Evolutionary conservation across 805 yeast species (phyloP), one percentile per base, ranked within the genome.

Genomic region (Yamadazyma akitaensis): DNA sequence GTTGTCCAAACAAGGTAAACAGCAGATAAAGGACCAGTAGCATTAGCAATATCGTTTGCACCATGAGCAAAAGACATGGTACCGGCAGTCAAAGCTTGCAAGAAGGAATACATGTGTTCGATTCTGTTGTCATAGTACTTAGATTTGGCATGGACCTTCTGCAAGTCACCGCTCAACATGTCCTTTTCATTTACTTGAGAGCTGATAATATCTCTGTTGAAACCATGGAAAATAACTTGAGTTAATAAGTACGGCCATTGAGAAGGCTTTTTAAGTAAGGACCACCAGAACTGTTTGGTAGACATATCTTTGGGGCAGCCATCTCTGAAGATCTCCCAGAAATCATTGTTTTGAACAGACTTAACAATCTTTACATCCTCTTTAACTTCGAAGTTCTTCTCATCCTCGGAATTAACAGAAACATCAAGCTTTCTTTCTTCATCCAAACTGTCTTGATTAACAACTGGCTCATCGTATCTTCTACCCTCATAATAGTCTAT

Each of bases 31-130:
- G 92, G 91, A 53, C 89, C 91, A 28, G 86, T 77, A 33, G 92
- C 90, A 56, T 85, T 85, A 41, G 89, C 76, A 51, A 85, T 83
- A 66, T 85, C 92, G 59, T 85, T 85, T 34, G 92, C 83, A 47
- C 92, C 92, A 59, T 85, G 92, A 6, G 91, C 88, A 63, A 85
- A 84, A 1, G 91, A 84, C 84, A 84, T 84, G 42, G 89, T 84
- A 54, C 82, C 77, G 13, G 92, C 91, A 36, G 91, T 84, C 51
- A 84, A 64, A 43, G 81, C 83, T 65, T 85, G 92, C 45, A 84
- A 68, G 51, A 84, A 68, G 3, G 91, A 79, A 62, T 78, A 85
- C 53, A 85, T 64, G 62, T 75, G 82, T 66, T 85, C 92, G 48
- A 82, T 69, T 63, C 81, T 81, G 76, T 80, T 81, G 61, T 84